Conservation (phyloP, 2,329 filamentous ascomycete species). For the Colletotrichum tropicale region DNA sequence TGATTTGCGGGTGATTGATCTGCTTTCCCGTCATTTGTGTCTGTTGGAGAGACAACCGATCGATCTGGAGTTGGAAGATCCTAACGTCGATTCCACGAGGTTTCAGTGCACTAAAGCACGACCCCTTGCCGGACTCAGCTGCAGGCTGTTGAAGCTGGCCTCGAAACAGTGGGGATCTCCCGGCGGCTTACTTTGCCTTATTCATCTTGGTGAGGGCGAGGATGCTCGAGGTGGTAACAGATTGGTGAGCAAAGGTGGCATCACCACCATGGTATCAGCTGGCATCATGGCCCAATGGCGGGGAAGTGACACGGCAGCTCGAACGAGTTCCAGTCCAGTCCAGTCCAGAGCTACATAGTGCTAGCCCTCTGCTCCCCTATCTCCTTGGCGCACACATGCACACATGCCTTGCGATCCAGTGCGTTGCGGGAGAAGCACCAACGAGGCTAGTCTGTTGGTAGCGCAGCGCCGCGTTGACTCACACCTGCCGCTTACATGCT, state of each 20-base stretch:
- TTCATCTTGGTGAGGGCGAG: background rate
- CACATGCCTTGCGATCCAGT: background rate
- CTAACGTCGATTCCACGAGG: background rate
- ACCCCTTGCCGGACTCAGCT: background rate
- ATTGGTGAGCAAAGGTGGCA: background rate
- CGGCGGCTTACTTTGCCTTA: background rate
- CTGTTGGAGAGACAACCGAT: constrained; percentile 14
- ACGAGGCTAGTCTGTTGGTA: constrained; percentile 1
- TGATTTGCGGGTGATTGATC: background rate
- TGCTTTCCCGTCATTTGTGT: background rate
- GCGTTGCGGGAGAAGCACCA: background rate
- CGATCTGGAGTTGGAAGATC: background rate
- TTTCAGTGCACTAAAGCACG: background rate
- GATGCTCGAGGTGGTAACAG: background rate
- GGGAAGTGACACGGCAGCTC: background rate
- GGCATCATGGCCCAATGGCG: background rate
- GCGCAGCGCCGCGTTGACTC: constrained; percentile 11
- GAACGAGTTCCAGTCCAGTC: background rate
- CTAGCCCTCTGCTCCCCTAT: background rate
- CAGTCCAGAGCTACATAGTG: background rate
- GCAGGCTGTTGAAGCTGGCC: background rate
- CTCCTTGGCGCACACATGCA: background rate
- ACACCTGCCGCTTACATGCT: constrained; percentile 5
- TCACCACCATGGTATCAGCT: background rate
- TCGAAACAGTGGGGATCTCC: background rate